phyloP scores from a whole-genome alignment of 345 rosid species.

The Hypericum androsaemum region DNA sequence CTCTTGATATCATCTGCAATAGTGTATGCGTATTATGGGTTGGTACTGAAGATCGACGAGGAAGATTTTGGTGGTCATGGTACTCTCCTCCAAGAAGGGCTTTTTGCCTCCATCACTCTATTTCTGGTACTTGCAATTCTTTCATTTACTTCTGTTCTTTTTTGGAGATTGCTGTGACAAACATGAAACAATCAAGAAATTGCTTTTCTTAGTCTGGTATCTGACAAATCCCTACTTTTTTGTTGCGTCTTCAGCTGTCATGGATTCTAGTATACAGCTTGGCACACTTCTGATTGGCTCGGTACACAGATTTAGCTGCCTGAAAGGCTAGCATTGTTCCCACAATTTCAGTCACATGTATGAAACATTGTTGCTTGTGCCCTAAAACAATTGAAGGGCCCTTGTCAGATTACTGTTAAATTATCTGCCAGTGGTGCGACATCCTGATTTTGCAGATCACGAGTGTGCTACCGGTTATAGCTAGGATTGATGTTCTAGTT shows the following conservation, averaged over 20 bases:
- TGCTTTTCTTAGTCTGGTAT: conserved; percentile 2
- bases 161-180: not conserved
- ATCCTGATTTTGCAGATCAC: conserved; percentile 19
- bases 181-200: not conserved
- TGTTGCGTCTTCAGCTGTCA: conserved; percentile 57
- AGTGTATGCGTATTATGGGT: conserved; percentile 65
- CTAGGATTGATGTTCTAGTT: conserved; percentile 15
- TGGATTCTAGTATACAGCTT: conserved; percentile 95
- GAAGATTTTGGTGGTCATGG: conserved; percentile 94
- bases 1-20: conserved; percentile 63
- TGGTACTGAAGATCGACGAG: conserved; percentile 82
- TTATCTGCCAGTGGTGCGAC: conserved; percentile 10
- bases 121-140: conserved; percentile 52
- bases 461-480: conserved; percentile 10
- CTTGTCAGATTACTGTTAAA: not conserved
- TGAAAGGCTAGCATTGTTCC: too few species aligned
- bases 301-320: not conserved
- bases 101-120: conserved; percentile 77
- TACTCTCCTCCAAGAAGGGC: conserved; percentile 89
- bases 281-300: conserved; percentile 55
- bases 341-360: too few species aligned
- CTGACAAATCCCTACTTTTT: conserved; percentile 8
- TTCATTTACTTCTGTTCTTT: conserved; percentile 3
- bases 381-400: too few species aligned
- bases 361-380: too few species aligned